Evolutionary conservation across 306 rosid genomes (phyloP).

Genomic region (Cicer judaicum): DNA sequence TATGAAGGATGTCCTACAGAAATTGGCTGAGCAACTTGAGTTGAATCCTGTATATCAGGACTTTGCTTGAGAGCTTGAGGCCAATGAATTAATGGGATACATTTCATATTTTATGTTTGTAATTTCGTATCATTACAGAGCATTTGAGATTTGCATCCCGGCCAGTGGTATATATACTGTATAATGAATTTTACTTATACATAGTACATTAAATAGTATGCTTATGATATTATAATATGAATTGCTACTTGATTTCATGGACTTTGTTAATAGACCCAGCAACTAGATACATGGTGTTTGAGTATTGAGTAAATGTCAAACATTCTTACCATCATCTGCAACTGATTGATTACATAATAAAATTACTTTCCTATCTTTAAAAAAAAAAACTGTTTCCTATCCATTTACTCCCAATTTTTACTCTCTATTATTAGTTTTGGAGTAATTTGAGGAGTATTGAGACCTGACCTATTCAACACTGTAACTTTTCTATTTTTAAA

Average conservation of each 20-base stretch:
- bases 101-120: slow-evolving; percentile 28
- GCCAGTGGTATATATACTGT: slow-evolving; percentile 14
- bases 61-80: slow-evolving; percentile 43
- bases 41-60: slow-evolving; percentile 72
- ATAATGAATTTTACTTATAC: slow-evolving; percentile 28
- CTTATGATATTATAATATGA: slow-evolving; percentile 32
- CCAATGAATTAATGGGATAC: slow-evolving; percentile 20
- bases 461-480: not conserved
- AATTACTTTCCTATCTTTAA: not conserved
- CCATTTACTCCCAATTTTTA: not conserved
- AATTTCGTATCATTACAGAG: slow-evolving; percentile 28
- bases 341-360: not conserved
- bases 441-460: not conserved
- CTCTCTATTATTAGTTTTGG: not conserved
- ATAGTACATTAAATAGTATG: slow-evolving; percentile 31
- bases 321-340: not conserved
- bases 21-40: slow-evolving; percentile 83
- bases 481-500: no score
- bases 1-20: slow-evolving; percentile 61
- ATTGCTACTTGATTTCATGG: slow-evolving; percentile 13
- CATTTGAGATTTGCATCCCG: slow-evolving; percentile 34
- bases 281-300: not conserved
- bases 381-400: no score
- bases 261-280: not conserved
- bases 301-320: not conserved